Conservation (phyloP, 2,329 filamentous ascomycete genomes). For the Diaporthe citri region DNA sequence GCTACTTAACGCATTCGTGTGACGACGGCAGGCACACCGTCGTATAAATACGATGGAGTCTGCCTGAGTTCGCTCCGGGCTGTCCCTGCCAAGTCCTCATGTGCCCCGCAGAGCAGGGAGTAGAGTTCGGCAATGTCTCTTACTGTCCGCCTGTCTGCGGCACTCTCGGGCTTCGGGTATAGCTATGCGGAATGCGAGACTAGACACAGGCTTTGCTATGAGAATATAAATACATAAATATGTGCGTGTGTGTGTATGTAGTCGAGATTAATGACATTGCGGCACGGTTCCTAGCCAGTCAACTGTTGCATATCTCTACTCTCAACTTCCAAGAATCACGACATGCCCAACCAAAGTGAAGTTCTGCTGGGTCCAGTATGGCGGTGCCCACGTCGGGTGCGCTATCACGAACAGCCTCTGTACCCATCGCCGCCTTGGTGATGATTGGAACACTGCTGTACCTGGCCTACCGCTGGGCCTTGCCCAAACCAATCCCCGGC, state of each 20-base stretch:
- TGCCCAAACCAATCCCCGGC: constrained; percentile 25
- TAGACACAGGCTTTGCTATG: not conserved
- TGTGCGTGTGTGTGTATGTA: not conserved
- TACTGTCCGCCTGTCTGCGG: no score
- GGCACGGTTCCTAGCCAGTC: not conserved
- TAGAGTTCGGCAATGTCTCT: no score
- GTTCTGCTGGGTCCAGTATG: not conserved
- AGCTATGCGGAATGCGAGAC: not conserved
- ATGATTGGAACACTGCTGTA: constrained; percentile 23
- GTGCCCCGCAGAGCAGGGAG: no score
- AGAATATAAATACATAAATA: not conserved
- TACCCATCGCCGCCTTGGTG: not conserved
- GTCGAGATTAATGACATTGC: not conserved
- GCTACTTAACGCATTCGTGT: no score
- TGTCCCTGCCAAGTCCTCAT: no score
- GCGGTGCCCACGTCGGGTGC: not conserved
- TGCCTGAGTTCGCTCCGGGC: no score
- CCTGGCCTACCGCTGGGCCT: constrained; percentile 27
- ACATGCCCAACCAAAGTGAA: not conserved
- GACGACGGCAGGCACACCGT: no score
- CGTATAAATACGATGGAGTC: no score
- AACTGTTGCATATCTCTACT: not conserved
- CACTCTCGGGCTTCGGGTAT: no score
- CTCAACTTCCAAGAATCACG: not conserved
- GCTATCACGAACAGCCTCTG: not conserved